These are phyloP conservation scores for Aspergillus calidoustus DNA, from an alignment of 2,329 filamentous ascomycete species.

Conservation along the genomic window DNA sequence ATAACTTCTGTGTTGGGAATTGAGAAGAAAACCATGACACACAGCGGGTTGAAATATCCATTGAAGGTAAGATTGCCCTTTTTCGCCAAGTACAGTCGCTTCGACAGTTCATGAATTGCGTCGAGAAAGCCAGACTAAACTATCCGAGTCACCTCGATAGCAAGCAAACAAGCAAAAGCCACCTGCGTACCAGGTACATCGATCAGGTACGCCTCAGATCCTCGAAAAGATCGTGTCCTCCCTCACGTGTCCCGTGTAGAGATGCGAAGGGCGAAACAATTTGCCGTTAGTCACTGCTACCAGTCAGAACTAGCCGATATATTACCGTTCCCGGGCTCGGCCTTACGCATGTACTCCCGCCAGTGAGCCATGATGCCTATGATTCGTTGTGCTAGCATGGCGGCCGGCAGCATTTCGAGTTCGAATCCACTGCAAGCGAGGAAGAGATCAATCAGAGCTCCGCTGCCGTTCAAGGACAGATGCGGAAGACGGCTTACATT, in stretches of 20 bases:
- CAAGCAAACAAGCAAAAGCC: background rate
- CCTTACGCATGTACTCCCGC: conserved; percentile 39
- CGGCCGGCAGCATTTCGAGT: conserved; percentile 34
- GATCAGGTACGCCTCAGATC: conserved; percentile 17
- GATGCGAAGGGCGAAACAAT: conserved; percentile 34
- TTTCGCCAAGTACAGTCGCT: no score
- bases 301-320: conserved; percentile 24
- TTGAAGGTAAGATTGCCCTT: background rate
- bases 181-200: background rate
- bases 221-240: conserved; percentile 15
- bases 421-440: conserved; percentile 32
- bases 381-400: conserved; percentile 37
- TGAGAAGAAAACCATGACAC: no score
- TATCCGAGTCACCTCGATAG: background rate
- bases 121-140: no score
- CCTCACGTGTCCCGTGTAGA: conserved; percentile 30
- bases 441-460: background rate
- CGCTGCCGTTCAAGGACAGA: background rate
- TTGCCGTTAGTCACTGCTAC: conserved; percentile 33
- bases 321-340: conserved; percentile 3
- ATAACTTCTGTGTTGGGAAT: no score
- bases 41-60: no score
- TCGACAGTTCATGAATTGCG: no score
- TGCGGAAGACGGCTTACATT: conserved; percentile 33
- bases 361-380: conserved; percentile 42